Evolutionary conservation across 164 flowering plant species (phyloP), one percentile per base, ranked within the genome.

Genomic region (Macadamia tetraphylla): DNA sequence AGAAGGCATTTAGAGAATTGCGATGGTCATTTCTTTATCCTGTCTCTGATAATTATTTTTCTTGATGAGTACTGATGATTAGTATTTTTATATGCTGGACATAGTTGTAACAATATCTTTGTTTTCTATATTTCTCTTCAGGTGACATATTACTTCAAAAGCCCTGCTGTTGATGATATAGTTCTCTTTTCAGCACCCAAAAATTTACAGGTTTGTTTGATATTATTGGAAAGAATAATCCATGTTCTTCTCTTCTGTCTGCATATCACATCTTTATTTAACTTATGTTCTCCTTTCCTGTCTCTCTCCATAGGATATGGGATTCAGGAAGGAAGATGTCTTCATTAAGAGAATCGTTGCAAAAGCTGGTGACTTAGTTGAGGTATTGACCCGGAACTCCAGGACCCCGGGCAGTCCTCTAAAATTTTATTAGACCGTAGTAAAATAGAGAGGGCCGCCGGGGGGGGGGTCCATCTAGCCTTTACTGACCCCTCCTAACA

Each of bases 311-410:
- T 64, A 80, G 82, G 73, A 67, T 31, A 35, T 29, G 44, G 79
- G 77, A 70, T 63, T n/a, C 35, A 62, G 30, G 29, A 69, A 71
- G 64, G 75, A 75, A 12, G 83, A 67, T 62, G 75, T 81, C 53
- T 78, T 83, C 60, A 77, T 85, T 14, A 85, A 85, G 74, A 80
- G 88, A 76, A 51, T 83, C 64, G 84, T 85, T 11, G 88, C 88
- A 58, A 85, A 62, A 78, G 82, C 81, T 8, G 88, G 84, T 65
- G 88, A 85, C 70, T 48, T 17, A n/a, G 82, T 85, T 42, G 77
- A 81, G 83, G 88, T 85, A 71, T 46, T 13, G 49, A 35, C 40
- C 40, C 5, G 40, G 3, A 35, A 35, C 40, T 35, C 40, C 40
- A 5, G 5, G 5, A 35, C 40, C 40, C 40, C 40, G 5, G 40